Conservation (phyloP, 2,329 filamentous ascomycete genomes). For the Seiridium cupressi region DNA sequence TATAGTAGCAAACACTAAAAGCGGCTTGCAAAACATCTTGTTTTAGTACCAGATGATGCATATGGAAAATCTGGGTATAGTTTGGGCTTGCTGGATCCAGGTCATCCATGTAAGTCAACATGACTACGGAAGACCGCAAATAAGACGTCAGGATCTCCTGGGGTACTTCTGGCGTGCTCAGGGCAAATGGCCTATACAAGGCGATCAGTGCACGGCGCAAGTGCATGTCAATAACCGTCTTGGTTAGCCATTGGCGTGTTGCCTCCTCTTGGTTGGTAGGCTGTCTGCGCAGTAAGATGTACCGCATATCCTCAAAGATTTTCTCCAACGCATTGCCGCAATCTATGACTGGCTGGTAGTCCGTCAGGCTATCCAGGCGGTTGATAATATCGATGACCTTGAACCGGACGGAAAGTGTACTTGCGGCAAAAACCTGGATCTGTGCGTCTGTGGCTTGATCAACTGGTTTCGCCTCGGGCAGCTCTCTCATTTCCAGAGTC, state of each 20-base stretch:
- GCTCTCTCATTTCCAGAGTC: slow-evolving; percentile 42
- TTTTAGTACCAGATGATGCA: slow-evolving; percentile 52
- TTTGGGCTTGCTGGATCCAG: slow-evolving; percentile 45
- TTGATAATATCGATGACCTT: slow-evolving; percentile 49
- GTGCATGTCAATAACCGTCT: slow-evolving; percentile 53
- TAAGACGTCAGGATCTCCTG: slow-evolving; percentile 51
- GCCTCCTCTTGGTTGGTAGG: slow-evolving; percentile 40
- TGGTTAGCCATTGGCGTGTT: slow-evolving; percentile 50
- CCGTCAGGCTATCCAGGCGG: slow-evolving; percentile 49
- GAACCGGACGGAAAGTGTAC: slow-evolving; percentile 47
- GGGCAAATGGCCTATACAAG: slow-evolving; percentile 53
- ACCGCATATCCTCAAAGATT: slow-evolving; percentile 53
- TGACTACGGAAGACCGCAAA: slow-evolving; percentile 52
- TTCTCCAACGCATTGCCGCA: slow-evolving; percentile 52
- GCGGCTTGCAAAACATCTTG: slow-evolving; percentile 55
- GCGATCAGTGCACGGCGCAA: slow-evolving; percentile 50
- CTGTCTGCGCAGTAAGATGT: slow-evolving; percentile 46
- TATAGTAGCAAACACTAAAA: slow-evolving; percentile 55
- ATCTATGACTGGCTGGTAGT: slow-evolving; percentile 52
- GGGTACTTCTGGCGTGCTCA: slow-evolving; percentile 49
- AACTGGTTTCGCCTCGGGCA: slow-evolving; percentile 48
- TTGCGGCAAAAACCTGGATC: slow-evolving; percentile 52
- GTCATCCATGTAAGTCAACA: slow-evolving; percentile 55
- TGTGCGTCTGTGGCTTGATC: slow-evolving; percentile 53
- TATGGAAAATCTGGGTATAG: slow-evolving; percentile 47